Evolutionary conservation across 139 green algal species (phyloP), one percentile per base, ranked within the genome.

Genomic region (Chlorokybus atmophyticus): DNA sequence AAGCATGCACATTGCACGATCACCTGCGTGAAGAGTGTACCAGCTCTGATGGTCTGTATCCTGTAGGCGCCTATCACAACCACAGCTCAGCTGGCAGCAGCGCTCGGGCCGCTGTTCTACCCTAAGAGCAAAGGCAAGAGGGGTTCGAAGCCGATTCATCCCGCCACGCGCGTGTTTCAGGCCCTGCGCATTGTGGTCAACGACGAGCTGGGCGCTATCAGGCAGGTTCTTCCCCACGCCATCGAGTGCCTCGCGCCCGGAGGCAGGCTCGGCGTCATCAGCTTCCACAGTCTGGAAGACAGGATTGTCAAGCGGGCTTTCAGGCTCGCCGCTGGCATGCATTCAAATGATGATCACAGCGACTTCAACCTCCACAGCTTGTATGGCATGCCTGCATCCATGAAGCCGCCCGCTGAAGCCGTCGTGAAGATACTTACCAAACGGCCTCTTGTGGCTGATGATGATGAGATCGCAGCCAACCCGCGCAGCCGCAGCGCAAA

Each of bases 111-210:
- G n/a, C n/a, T 28, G 25, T 26, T 5, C 52, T 60, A 10, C 52
- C 42, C 32, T 21, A 28, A 62, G 41, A 25, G 32, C 14, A 67
- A 60, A 29, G 67, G 70, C 40, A 70, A 61, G 35, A 32, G 41
- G 5, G 57, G 55, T n/a, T 26, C n/a, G n/a, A n/a, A 44, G 24
- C 35, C 70, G 52, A 88, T 90, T 8, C 88, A 97, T 67, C 89
- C 89, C 2, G 89, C 89, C 35, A 97, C 89, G 10, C 65, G 86
- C 14, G 82, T 80, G 29, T 94, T 94, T 54, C 85, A 93, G 76
- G 90, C 85, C 1, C 60, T 98, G 17, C 74, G 90, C 21, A 98
- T 98, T 26, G 90, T 84, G 3, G 87, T 95, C 1, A 98, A 98
- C 67, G 80, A 88, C 60, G 90, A 98, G 77, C 77, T 87, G 2